phyloP scores from a whole-genome alignment of 1,284 basidiomycete genomes.

The Melampsora larici-populina region DNA sequence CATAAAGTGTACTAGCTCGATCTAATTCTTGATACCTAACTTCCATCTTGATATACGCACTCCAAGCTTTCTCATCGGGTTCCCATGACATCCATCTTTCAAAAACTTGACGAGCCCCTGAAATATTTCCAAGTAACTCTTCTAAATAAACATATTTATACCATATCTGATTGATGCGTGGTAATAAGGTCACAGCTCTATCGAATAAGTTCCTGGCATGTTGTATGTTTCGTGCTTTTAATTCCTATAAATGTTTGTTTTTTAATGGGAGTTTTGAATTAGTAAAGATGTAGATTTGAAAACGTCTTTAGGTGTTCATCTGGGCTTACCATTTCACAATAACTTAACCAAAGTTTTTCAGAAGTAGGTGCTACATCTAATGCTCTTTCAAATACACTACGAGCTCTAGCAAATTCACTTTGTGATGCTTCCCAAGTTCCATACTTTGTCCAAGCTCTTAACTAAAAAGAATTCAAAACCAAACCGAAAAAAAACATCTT shows the following conservation, averaged over 20 bases:
- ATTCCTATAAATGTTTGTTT: constrained; percentile 59
- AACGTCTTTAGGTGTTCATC: constrained; percentile 17
- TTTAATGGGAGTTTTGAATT: not conserved
- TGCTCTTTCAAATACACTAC: constrained; percentile 94
- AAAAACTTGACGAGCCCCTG: constrained; percentile 93
- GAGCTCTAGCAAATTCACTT: constrained; percentile 83
- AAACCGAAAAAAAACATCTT: not conserved
- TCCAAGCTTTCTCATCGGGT: constrained; percentile 99
- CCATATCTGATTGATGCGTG: constrained; percentile 70
- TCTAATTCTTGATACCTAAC: constrained; percentile 87
- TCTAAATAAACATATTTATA: constrained; percentile 94
- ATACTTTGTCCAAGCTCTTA: constrained; percentile 63
- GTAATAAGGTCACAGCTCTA: constrained; percentile 89
- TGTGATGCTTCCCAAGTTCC: constrained; percentile 81
- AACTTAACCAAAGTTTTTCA: constrained; percentile 87
- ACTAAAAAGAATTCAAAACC: constrained; percentile 44
- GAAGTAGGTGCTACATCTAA: constrained; percentile 89
- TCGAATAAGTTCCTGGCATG: constrained; percentile 96
- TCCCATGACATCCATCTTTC: constrained; percentile 99
- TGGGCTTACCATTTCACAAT: constrained; percentile 75
- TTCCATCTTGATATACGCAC: constrained; percentile 96
- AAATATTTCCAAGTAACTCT: constrained; percentile 90
- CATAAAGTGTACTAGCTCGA: constrained; percentile 86
- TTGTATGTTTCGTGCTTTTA: constrained; percentile 93
- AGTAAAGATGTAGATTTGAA: not conserved